Evolutionary conservation across 352 stramenopile genomes (phyloP).

Genomic region (Globisporangium polare): DNA sequence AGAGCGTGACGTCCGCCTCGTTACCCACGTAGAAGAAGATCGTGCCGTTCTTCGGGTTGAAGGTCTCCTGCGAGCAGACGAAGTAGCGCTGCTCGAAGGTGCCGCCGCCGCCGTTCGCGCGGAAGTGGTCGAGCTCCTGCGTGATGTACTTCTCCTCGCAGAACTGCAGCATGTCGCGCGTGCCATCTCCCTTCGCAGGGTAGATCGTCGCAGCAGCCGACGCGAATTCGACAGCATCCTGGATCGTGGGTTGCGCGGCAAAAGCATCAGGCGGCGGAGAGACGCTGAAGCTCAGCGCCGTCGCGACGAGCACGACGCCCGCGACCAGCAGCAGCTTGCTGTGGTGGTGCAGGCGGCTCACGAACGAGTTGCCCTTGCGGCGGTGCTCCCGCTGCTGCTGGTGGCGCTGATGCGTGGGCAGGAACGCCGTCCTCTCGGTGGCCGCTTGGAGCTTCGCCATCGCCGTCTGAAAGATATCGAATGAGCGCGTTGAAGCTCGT

Average conservation of each 20-base stretch:
- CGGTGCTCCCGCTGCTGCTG: not conserved
- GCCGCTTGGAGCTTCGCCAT: slow-evolving; percentile 2
- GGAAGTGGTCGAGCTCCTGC: slow-evolving; percentile 78
- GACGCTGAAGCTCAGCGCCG: not conserved
- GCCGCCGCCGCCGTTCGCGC: slow-evolving; percentile 27
- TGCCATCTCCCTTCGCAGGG: slow-evolving; percentile 19
- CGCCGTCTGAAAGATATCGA: not conserved
- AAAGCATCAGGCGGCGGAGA: not conserved
- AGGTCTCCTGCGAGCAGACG: slow-evolving; percentile 39
- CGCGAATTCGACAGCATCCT: not conserved
- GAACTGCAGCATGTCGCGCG: slow-evolving; percentile 40
- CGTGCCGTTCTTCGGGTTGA: slow-evolving; percentile 22
- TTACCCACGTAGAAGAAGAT: too few species aligned
- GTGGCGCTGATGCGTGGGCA: not conserved
- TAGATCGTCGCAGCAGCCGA: not conserved
- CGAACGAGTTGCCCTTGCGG: slow-evolving; percentile 1
- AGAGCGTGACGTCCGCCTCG: too few species aligned
- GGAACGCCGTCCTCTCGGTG: not conserved
- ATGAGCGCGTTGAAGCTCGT: not conserved
- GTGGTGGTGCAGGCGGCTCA: not conserved
- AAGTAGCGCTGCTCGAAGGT: slow-evolving; percentile 89
- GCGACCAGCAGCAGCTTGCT: slow-evolving; percentile 1
- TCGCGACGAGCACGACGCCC: slow-evolving; percentile 1
- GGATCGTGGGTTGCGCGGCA: not conserved
- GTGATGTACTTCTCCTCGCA: slow-evolving; percentile 73